A percentile compares a stretch with the other conserved stretches of the same genome.
Conservation (phyloP, 1,139 yeast species). For the Sugiyamaella xylanicola region DNA sequence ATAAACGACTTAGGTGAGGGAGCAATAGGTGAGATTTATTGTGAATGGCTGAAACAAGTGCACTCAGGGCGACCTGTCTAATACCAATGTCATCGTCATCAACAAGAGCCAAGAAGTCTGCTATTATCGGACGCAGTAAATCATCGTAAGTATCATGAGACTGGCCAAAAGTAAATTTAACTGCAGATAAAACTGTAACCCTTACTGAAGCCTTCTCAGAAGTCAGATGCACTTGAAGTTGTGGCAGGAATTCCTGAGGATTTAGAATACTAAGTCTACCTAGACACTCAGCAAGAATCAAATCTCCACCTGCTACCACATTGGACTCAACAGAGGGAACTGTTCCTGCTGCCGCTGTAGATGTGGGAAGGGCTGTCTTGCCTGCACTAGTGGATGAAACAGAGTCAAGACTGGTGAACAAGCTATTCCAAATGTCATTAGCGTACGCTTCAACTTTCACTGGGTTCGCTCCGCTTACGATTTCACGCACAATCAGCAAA, state of each 20-base stretch:
- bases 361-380: not conserved
- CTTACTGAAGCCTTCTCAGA: constrained; percentile 33
- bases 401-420: constrained; percentile 32
- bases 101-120: constrained; percentile 44
- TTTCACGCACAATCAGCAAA: constrained; percentile 47
- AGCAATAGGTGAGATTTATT: constrained; percentile 56
- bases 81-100: constrained; percentile 37
- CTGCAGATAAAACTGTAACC: constrained; percentile 43
- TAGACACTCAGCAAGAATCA: constrained; percentile 44
- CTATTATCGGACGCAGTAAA: constrained; percentile 40
- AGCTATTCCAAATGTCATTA: constrained; percentile 34
- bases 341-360: constrained; percentile 17
- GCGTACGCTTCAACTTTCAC: constrained; percentile 19
- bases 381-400: constrained; percentile 8
- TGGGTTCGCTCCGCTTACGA: constrained; percentile 35
- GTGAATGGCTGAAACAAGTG: constrained; percentile 62
- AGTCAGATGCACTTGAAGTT: constrained; percentile 32
- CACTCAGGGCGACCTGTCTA: constrained; percentile 60
- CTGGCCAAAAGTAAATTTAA: constrained; percentile 42
- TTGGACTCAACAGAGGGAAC: constrained; percentile 18
- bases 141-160: constrained; percentile 37
- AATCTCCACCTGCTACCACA: constrained; percentile 7
- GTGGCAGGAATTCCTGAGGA: constrained; percentile 38
- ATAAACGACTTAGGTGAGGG: constrained; percentile 52
- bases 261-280: constrained; percentile 41